Conservation (phyloP, 176 grass and related monocot genomes). For the Musa troglodytarum region DNA sequence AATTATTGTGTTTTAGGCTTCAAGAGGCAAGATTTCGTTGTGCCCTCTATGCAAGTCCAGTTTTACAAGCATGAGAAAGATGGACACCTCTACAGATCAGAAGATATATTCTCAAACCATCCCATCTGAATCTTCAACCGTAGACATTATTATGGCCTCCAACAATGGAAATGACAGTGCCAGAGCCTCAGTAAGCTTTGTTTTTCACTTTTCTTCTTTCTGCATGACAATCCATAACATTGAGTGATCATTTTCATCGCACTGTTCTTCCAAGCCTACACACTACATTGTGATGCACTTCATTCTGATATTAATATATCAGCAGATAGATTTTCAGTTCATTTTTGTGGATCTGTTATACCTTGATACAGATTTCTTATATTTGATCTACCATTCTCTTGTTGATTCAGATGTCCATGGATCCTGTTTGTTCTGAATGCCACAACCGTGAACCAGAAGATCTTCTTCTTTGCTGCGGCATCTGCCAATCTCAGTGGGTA, state of each 20-base stretch:
- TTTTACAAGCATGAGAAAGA: constrained; percentile 59
- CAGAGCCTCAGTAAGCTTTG: constrained; percentile 32
- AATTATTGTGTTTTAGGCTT: constrained; percentile 36
- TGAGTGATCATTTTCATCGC: not conserved
- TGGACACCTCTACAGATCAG: constrained; percentile 61
- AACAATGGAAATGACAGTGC: constrained; percentile 14
- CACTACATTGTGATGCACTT: not conserved
- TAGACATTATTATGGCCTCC: constrained; percentile 17
- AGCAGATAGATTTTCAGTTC: too few relatives aligned
- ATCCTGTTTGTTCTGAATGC: constrained; percentile 52
- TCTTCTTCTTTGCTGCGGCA: constrained; percentile 59
- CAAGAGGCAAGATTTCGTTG: constrained; percentile 45
- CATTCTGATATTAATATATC: not conserved
- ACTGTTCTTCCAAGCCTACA: not conserved
- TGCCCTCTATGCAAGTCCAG: constrained; percentile 77
- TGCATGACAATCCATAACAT: not conserved
- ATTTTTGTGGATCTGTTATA: too few relatives aligned
- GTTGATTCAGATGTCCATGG: constrained; percentile 24
- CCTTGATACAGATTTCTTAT: not conserved
- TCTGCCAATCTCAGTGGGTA: constrained; percentile 61
- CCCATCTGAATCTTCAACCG: constrained; percentile 36
- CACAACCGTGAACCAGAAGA: constrained; percentile 54
- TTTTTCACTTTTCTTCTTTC: not conserved
- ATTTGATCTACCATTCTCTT: not conserved
- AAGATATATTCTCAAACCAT: constrained; percentile 94